Evolutionary conservation across 2,329 filamentous ascomycete genomes (phyloP), one percentile per base, ranked within the genome.

Genomic region (Stemphylium lycopersici): DNA sequence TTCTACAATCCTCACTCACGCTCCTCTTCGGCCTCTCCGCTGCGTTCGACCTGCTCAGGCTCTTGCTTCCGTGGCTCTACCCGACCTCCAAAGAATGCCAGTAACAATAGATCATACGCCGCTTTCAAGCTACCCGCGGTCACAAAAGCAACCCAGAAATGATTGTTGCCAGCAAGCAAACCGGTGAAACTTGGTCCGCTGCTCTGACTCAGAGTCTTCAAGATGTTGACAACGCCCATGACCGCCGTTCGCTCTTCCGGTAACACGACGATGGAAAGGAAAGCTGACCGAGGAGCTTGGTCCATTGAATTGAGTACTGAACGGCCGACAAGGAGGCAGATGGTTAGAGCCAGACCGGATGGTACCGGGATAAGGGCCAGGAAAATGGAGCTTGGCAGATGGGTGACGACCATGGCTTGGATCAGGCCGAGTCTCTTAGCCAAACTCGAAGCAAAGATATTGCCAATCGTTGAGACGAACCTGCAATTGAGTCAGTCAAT

Each of bases 361-460:
- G 71, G 68, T 2, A 64, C 44, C 7, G 70, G 69, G 5, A 76
- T 59, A 12, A 74, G 52, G 2, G 58, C 69, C 1, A 76, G 68
- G 45, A 75, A 75, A 13, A 76, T 49, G 0, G 72, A 71, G 34
- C 62, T 66, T 8, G 74, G 73, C 2, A 76, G 58, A 59, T 76
- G 74, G 0, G 74, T 76, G 34, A 59, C 56, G 3, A 76, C 72
- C 75, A 77, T 77, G 13, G 70, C 72, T 56, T 79, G 79, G 31
- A 85, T 78, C 36, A 81, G 77, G 13, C 83, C 81, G 41, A 85
- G 78, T 53, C 87, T 84, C 60, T 87, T 86, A 39, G 90, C 82
- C 32, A 91, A 84, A 1, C 68, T 69, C 22, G 69, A 63, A 7
- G 69, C 67, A 31, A 73, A 71, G 10, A 74, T 42, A 37, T 66